Percentiles rank a stretch among this genome's conserved stretches.
Evolutionary conservation across 306 rosid species (phyloP).

Genomic region (Glycine soja): DNA sequence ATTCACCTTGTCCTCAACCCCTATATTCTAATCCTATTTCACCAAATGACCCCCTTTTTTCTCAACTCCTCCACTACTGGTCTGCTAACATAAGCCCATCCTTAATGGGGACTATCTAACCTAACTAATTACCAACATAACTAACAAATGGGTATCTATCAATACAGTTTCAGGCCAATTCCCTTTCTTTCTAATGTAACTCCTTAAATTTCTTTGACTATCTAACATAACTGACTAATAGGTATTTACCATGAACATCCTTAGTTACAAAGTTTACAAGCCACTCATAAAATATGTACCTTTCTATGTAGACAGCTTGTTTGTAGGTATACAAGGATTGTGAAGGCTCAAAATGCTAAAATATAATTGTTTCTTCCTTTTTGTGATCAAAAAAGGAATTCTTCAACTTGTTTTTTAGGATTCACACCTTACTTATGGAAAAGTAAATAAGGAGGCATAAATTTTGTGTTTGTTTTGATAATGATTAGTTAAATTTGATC

Average conservation of each 20-base stretch:
- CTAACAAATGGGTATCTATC: not conserved
- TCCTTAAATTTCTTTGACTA: not conserved
- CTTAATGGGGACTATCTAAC: not conserved
- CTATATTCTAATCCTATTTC: not conserved
- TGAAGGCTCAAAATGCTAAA: slow-evolving; percentile 23
- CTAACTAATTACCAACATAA: not conserved
- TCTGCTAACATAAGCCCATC: not conserved
- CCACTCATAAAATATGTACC: not conserved
- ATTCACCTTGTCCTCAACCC: not conserved
- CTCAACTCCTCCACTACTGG: not conserved
- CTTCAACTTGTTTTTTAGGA: slow-evolving; percentile 3
- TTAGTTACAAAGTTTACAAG: slow-evolving; percentile 2
- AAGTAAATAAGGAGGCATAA: slow-evolving; percentile 27
- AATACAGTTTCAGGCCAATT: not conserved
- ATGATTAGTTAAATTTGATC: not conserved
- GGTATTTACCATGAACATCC: not conserved
- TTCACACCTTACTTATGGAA: slow-evolving; percentile 26
- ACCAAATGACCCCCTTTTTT: not conserved
- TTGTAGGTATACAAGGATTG: slow-evolving; percentile 25
- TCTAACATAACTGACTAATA: not conserved
- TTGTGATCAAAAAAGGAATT: slow-evolving; percentile 3
- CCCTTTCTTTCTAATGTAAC: not conserved
- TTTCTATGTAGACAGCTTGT: slow-evolving; percentile 31
- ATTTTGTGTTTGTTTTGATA: slow-evolving; percentile 22
- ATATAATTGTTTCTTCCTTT: slow-evolving; percentile 27